Evolutionary conservation across 768 basidiomycete genomes (phyloP).

Genomic region (Erythrobasidium yunnanense): DNA sequence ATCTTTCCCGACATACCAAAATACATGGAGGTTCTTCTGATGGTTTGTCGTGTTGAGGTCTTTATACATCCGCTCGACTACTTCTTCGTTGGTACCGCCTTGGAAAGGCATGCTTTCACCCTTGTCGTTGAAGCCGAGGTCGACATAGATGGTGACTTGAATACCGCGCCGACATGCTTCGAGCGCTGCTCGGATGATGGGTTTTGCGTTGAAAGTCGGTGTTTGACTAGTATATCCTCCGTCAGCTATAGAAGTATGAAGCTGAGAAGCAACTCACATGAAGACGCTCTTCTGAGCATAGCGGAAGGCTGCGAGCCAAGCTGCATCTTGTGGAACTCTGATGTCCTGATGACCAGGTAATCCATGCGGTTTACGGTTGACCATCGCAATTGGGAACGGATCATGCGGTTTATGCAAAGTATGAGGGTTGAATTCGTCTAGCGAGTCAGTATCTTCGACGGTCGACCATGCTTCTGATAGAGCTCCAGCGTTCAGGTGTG

Average conservation of each 20-base stretch:
- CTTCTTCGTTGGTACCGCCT: conserved; percentile 63
- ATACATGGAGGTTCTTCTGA: conserved; percentile 48
- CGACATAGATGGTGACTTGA: conserved; percentile 53
- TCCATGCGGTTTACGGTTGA: conserved; percentile 56
- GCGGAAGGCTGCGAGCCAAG: conserved; percentile 57
- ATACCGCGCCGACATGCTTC: conserved; percentile 56
- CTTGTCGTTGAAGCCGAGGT: conserved; percentile 52
- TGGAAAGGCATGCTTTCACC: conserved; percentile 58
- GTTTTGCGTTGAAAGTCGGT: conserved; percentile 59
- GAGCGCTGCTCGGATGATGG: conserved; percentile 53
- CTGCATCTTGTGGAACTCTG: conserved; percentile 54
- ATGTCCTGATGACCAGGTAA: conserved; percentile 41
- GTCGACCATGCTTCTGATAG: conserved; percentile 22
- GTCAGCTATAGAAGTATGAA: conserved; percentile 7
- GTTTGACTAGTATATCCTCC: too few species aligned
- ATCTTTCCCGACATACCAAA: conserved; percentile 55
- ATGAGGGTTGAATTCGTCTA: conserved; percentile 46
- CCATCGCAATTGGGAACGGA: conserved; percentile 56
- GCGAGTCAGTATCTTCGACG: conserved; percentile 23
- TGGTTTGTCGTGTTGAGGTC: conserved; percentile 47
- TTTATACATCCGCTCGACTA: conserved; percentile 53
- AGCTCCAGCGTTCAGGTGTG: conserved; percentile 19
- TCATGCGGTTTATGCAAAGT: conserved; percentile 52
- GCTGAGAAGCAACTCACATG: conserved; percentile 45
- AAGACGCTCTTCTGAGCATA: conserved; percentile 56